phyloP scores from a whole-genome alignment of 164 flowering plant species.

The Sextonia rubra region DNA sequence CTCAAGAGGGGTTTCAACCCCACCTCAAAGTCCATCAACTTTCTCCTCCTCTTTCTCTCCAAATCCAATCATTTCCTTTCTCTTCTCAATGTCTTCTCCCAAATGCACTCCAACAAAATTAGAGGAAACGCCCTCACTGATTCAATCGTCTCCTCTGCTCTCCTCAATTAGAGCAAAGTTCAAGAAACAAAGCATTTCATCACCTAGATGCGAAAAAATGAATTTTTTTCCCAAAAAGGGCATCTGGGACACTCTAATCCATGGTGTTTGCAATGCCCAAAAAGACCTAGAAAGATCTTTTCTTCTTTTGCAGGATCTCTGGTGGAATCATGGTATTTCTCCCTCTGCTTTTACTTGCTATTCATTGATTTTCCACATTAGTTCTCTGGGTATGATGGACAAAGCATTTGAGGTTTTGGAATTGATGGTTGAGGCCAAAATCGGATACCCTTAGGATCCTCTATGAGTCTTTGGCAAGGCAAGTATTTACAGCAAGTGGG shows the following conservation, averaged over 20 bases:
- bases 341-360: conserved; percentile 47
- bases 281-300: conserved; percentile 53
- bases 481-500: too few relatives aligned
- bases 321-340: conserved; percentile 27
- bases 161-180: conserved; percentile 35
- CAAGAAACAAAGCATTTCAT: conserved; percentile 43
- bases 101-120: conserved; percentile 39
- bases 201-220: conserved; percentile 27
- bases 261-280: conserved; percentile 26
- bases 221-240: conserved; percentile 17
- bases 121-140: conserved; percentile 23
- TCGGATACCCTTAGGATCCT: conserved; percentile 42
- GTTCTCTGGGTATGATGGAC: conserved; percentile 40
- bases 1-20: conserved; percentile 59
- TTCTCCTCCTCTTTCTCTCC: conserved; percentile 42
- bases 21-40: conserved; percentile 34
- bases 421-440: conserved; percentile 42
- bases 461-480: too few relatives aligned
- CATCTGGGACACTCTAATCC: conserved; percentile 50
- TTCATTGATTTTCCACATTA: conserved; percentile 43
- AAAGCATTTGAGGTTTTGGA: conserved; percentile 56
- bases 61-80: conserved; percentile 18
- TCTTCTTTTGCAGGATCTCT: conserved; percentile 32
- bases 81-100: conserved; percentile 38
- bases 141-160: conserved; percentile 41